Base-by-base conservation (phyloP, 2,329 filamentous ascomycete genomes). In the Cryphonectria radicalis region DNA sequence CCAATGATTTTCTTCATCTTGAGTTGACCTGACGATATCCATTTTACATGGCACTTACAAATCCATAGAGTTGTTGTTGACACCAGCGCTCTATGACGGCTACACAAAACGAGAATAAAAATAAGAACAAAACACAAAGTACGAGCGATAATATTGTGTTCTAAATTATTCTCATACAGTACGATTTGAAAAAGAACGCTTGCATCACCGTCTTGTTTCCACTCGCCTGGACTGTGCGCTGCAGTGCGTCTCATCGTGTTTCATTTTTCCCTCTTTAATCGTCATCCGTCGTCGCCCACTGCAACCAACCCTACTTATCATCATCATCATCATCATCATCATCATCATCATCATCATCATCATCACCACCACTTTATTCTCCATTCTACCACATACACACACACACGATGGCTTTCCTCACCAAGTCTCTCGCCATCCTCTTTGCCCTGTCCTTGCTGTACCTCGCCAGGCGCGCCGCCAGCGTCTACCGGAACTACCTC, bases 401-500 rank as follows among this genome's bases (percentile, higher is more conserved):
- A 50, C 14, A 7, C 28, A 40, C 43, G n/a, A 66, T 68, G 67
- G 59, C 67, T 13, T 17, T 22, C 6, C 37, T 13, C 43, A 35
- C 57, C 25, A 63, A n/a, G 19, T 43, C 63, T 10, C 25, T 19
- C 13, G 40, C 57, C 25, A n/a, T 63, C 59, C 57, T 68, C 67
- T 17, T 63, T 32, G 3, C 32, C 25, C 42, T 68, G 4, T 32
- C 37, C 19, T 22, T 63, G 17, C 42, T 68, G 28, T 68, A 68
- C 57, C 42, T 68, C 42, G 57, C 42, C 22, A 28, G 19, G 28
- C 57, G 59, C 42, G 43, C 55, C 40, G 40, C 13, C 22, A n/a
- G 11, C 40, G 13, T 37, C 19, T 46, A 35, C 11, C 65, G 63
- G 17, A 75, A 76, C 62, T 77, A 77, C 65, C 10, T 46, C 28